Conservation (phyloP, 1,284 basidiomycete species). For the Anthracocystis panici-leucophaei region DNA sequence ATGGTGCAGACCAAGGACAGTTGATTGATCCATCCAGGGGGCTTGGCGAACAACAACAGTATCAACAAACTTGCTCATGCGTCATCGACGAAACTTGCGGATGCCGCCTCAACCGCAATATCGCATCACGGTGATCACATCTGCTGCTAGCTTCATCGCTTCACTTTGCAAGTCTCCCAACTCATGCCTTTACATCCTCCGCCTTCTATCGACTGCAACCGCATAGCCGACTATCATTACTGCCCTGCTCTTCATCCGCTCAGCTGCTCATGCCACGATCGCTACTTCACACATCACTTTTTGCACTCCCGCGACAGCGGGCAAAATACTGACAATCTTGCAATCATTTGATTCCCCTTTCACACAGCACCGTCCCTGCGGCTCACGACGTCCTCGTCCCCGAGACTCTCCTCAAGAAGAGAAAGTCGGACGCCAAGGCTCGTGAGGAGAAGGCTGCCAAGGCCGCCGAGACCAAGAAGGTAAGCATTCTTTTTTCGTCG, state of each 20-base stretch:
- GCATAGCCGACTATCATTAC: background rate
- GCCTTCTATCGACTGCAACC: slow-evolving; percentile 3
- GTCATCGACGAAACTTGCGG: no score
- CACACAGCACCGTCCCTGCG: slow-evolving; percentile 65
- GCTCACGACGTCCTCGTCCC: slow-evolving; percentile 67
- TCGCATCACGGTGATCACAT: no score
- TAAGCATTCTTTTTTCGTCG: slow-evolving; percentile 69
- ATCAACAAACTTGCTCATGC: no score
- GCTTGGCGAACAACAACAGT: no score
- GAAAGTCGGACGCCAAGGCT: slow-evolving; percentile 97
- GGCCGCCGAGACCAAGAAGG: slow-evolving; percentile 90
- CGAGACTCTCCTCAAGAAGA: slow-evolving; percentile 75
- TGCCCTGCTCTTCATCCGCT: background rate
- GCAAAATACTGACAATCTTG: slow-evolving; percentile 18
- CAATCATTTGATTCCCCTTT: background rate
- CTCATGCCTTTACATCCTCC: background rate
- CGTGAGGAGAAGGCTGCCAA: slow-evolving; percentile 93
- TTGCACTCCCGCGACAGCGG: background rate
- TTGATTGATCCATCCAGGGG: no score
- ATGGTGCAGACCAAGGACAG: no score
- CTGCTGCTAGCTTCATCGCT: background rate
- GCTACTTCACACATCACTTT: background rate
- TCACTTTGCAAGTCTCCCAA: background rate
- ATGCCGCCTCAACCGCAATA: no score
- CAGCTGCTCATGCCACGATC: slow-evolving; percentile 18